Evolutionary conservation across 2,329 filamentous ascomycete genomes (phyloP).

Genomic region (Paecilomyces fulvus): DNA sequence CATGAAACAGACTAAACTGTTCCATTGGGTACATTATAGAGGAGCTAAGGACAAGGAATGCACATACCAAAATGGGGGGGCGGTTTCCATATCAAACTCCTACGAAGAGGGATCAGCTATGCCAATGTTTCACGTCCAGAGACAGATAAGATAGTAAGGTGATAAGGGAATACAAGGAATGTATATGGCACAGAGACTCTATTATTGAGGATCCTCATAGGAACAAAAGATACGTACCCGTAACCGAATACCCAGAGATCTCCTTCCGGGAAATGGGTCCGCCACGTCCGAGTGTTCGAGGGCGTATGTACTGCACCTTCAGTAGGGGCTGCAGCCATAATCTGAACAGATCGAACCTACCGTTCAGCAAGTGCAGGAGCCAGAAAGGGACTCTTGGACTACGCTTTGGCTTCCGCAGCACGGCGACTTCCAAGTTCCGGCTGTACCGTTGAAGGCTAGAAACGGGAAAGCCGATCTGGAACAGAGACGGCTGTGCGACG

Average conservation of each 20-base stretch:
- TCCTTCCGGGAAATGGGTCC: conserved; percentile 36
- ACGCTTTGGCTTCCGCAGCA: background rate
- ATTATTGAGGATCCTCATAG: background rate
- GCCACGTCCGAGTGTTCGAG: conserved; percentile 32
- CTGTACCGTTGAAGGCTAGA: background rate
- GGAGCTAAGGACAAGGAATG: background rate
- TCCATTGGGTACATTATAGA: background rate
- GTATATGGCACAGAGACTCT: background rate
- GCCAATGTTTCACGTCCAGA: background rate
- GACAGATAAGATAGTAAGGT: background rate
- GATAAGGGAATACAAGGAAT: background rate
- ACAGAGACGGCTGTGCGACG: background rate
- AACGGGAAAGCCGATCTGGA: background rate
- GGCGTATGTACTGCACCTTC: conserved; percentile 14
- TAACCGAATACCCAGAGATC: conserved; percentile 98
- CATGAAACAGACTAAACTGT: background rate
- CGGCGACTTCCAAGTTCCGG: background rate
- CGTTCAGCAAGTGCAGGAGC: background rate
- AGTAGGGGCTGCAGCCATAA: conserved; percentile 9
- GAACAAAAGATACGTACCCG: conserved; percentile 52
- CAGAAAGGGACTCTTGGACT: background rate
- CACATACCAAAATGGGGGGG: conserved; percentile 82
- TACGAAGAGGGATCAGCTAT: conserved; percentile 26
- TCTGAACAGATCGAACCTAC: background rate
- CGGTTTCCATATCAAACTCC: conserved; percentile 96